These are phyloP conservation scores for Cydonia oblonga DNA, from an alignment of 331 rosid genomes.

Conservation along the genomic window DNA sequence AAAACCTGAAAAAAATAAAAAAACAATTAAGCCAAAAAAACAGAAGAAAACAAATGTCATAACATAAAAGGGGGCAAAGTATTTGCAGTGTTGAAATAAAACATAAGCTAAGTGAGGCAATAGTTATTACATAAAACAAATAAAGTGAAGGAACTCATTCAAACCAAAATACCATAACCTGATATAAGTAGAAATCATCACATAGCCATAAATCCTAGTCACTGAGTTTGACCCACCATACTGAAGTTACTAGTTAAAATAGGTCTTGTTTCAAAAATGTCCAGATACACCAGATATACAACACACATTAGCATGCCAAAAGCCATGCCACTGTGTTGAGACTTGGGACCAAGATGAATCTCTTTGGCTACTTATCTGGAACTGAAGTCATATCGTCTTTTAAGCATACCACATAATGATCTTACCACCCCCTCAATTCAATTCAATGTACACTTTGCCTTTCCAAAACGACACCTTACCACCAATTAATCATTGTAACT, in stretches of 20 bases:
- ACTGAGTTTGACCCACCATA: background rate
- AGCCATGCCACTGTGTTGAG: background rate
- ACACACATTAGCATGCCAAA: background rate
- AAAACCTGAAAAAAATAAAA: constrained; percentile 48
- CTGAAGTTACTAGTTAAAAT: background rate
- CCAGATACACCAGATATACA: background rate
- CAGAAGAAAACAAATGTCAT: background rate
- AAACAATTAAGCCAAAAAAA: constrained; percentile 5
- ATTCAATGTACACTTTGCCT: background rate
- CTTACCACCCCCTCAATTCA: background rate
- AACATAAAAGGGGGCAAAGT: background rate
- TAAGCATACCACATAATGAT: background rate
- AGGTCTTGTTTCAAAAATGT: background rate
- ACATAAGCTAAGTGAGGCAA: background rate
- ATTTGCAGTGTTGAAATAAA: background rate
- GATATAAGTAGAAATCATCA: background rate
- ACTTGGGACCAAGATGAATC: background rate
- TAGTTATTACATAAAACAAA: background rate
- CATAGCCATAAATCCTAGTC: background rate
- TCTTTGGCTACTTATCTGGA: background rate
- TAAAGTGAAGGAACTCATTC: background rate
- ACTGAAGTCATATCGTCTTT: background rate
- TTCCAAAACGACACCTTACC: too few relatives aligned
- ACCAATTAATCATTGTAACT: background rate
- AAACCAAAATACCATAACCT: background rate